These are phyloP conservation scores for Fusarium circinatum DNA, from an alignment of 2,329 filamentous ascomycete genomes.

Conservation along the genomic window DNA sequence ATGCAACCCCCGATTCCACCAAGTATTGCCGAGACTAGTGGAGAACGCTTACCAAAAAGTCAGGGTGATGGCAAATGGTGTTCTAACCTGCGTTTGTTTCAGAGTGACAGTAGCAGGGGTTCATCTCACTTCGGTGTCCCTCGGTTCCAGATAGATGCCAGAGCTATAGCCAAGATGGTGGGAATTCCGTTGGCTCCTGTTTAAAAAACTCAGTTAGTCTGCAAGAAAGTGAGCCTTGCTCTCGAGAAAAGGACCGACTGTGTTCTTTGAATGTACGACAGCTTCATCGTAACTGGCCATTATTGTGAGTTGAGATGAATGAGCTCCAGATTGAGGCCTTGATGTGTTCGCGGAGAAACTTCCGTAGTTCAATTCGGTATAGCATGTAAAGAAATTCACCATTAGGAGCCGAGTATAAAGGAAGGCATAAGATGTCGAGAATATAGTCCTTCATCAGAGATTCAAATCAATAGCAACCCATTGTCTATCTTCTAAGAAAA, in stretches of 20 bases:
- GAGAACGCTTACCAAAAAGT: background rate
- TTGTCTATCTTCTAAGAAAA: background rate
- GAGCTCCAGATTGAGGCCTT: background rate
- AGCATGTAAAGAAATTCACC: background rate
- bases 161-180: background rate
- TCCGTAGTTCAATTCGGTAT: slow-evolving; percentile 11
- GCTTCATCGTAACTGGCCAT: background rate
- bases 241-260: slow-evolving; percentile 16
- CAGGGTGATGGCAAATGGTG: background rate
- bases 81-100: background rate
- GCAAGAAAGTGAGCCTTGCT: background rate
- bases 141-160: background rate
- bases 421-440: background rate
- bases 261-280: background rate
- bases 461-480: background rate
- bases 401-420: background rate
- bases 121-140: background rate
- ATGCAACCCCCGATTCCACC: background rate
- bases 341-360: slow-evolving; percentile 3
- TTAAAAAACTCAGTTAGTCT: background rate
- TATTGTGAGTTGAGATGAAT: background rate
- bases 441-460: background rate
- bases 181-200: slow-evolving; percentile 8
- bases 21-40: background rate
- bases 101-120: background rate